Conservation (phyloP, 2,329 filamentous ascomycete species). For the Colletotrichum spinosum region DNA sequence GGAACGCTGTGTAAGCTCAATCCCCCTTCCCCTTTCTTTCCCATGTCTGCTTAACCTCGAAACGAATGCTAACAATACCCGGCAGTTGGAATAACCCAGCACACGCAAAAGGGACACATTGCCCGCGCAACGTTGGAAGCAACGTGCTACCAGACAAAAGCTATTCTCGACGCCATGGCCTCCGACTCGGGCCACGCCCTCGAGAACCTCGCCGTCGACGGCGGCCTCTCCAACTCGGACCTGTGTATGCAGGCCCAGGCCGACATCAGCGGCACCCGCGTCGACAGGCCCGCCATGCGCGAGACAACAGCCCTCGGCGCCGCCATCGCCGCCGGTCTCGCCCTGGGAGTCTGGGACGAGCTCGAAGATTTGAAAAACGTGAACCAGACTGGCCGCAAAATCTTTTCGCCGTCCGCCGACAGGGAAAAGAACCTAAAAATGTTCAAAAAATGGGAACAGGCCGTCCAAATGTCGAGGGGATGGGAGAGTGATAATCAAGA, state of each 20-base stretch:
- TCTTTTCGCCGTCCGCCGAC: constrained; percentile 76
- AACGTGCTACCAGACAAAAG: constrained; percentile 92
- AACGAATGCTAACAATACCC: constrained; percentile 3
- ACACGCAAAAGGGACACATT: constrained; percentile 87
- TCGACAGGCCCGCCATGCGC: constrained; percentile 87
- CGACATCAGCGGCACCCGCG: constrained; percentile 83
- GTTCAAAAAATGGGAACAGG: constrained; percentile 67
- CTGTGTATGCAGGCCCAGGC: constrained; percentile 94
- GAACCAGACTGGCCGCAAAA: constrained; percentile 75
- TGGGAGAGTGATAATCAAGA: constrained; percentile 52
- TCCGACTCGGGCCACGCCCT: constrained; percentile 83
- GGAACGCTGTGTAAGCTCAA: constrained; percentile 78
- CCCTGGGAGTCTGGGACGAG: constrained; percentile 78
- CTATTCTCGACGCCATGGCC: constrained; percentile 92
- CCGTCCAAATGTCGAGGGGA: constrained; percentile 69
- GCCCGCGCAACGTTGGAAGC: constrained; percentile 91
- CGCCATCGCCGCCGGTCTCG: constrained; percentile 89
- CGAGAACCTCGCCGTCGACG: constrained; percentile 83
- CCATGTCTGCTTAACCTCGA: neutral
- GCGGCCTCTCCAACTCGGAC: constrained; percentile 89
- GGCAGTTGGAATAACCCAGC: constrained; percentile 83
- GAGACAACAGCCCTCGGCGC: constrained; percentile 91
- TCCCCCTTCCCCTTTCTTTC: neutral
- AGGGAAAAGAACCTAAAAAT: constrained; percentile 51
- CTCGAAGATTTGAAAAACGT: constrained; percentile 80